Conservation (phyloP, 257 asterid genomes). For the Linaria vulgaris region DNA sequence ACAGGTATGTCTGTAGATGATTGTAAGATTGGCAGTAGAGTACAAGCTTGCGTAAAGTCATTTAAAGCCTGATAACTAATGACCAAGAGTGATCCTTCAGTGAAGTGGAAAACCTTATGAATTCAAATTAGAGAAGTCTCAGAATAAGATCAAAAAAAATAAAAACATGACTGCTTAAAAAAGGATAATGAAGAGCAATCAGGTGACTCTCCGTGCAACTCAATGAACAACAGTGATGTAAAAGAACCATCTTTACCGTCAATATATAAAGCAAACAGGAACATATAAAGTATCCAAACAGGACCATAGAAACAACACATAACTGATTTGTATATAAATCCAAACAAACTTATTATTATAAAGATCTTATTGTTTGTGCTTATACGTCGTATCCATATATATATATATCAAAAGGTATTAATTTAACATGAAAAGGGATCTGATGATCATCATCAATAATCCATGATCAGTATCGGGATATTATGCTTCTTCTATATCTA, state of each 20-base stretch:
- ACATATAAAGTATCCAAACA: conserved; percentile 23
- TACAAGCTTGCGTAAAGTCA: too few relatives aligned
- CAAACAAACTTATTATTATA: conserved; percentile 41
- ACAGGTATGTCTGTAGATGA: too few relatives aligned
- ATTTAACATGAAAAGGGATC: conserved; percentile 22
- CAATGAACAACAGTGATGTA: background rate
- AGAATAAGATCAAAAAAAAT: background rate
- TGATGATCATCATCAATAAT: conserved; percentile 32
- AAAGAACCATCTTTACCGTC: conserved; percentile 14
- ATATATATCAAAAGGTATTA: conserved; percentile 24
- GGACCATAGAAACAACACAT: conserved; percentile 3
- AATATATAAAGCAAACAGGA: background rate
- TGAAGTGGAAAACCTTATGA: background rate
- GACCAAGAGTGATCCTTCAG: background rate
- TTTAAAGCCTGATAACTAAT: background rate
- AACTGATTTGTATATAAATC: conserved; percentile 24
- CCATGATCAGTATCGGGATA: too few relatives aligned
- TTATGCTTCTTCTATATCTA: too few relatives aligned
- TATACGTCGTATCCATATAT: too few relatives aligned
- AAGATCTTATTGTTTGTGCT: conserved; percentile 36
- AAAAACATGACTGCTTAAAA: background rate
- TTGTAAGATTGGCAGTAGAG: too few relatives aligned
- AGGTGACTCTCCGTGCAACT: too few relatives aligned
- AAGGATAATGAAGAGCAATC: background rate
- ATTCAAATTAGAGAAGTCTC: background rate